Evolutionary conservation across 2,329 filamentous ascomycete species (phyloP), one percentile per base, ranked within the genome.

Genomic region (Botrytis pseudocinerea): DNA sequence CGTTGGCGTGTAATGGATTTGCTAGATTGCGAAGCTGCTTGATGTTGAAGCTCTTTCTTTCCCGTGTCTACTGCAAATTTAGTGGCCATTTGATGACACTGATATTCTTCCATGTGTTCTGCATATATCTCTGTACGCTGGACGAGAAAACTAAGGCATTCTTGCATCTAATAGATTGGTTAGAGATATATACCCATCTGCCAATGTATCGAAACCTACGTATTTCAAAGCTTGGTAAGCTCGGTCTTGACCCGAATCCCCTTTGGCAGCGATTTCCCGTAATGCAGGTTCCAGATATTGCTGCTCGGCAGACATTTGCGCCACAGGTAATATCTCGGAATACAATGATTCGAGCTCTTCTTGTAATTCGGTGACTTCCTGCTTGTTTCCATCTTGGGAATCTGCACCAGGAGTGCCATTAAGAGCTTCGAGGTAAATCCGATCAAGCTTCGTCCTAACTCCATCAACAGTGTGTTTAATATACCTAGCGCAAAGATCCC

Each of bases 261-360:
- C 85, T 72, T 82, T 84, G 3, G 82, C 80, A 10, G 85, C 81
- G 7, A 86, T 79, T 0, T 83, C 82, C 72, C 82, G 82, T 9
- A 88, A 81, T 1, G 91, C 88, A 0, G 91, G 91, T 74, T 89
- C 86, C 8, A 91, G 84, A 76, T 90, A 87, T 78, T 92, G 89
- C 77, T 91, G 88, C 76, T 93, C 90, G 1, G 90, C 85, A 0
- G 91, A 89, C 88, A 93, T 93, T 75, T 92, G 88, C 10, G 90
- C 88, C 2, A 93, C 89, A 0, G 91, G 88, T 0, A 91, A 83
- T 59, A 93, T 90, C 78, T 93, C 92, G 0, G 89, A 84, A 76
- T 92, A 91, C 4, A 93, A 83, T 7, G 90, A 92, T 76, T 92
- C 90, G 0, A 93, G 83, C 78, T 93, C 91, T 46, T 87, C 86